Evolutionary conservation across 1,284 basidiomycete genomes (phyloP).

Genomic region (Fistulina hepatica): DNA sequence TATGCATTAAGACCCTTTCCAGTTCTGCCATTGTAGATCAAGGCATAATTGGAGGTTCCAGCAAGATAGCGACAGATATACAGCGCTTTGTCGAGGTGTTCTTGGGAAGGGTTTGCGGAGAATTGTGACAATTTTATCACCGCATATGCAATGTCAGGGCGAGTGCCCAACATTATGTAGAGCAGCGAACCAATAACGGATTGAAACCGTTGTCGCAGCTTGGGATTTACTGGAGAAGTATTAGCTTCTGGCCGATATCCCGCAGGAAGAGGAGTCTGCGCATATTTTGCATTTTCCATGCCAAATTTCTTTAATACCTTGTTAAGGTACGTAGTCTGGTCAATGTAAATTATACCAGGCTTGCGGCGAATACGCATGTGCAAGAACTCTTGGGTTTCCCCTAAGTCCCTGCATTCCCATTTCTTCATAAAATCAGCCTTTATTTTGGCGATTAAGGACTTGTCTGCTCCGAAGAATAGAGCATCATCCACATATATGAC

Average conservation of each 20-base stretch:
- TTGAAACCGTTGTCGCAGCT: slow-evolving; percentile 4
- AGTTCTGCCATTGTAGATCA: slow-evolving; percentile 16
- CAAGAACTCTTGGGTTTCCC: slow-evolving; percentile 1
- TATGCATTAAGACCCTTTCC: slow-evolving; percentile 11
- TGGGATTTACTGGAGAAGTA: slow-evolving; percentile 1
- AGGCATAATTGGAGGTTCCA: slow-evolving; percentile 8
- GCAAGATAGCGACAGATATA: slow-evolving; percentile 18
- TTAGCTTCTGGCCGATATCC: slow-evolving; percentile 5
- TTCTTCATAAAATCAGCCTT: slow-evolving; percentile 3
- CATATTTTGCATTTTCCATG: slow-evolving; percentile 4
- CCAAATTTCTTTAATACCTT: slow-evolving; percentile 7
- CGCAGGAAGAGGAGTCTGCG: slow-evolving; percentile 8
- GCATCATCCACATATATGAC: not conserved
- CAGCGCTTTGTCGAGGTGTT: slow-evolving; percentile 16
- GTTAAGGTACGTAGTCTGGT: slow-evolving; percentile 8
- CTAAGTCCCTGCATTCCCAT: too few relatives aligned
- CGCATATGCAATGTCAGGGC: slow-evolving; percentile 23
- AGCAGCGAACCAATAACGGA: slow-evolving; percentile 20
- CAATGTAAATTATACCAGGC: not conserved
- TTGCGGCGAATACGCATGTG: not conserved
- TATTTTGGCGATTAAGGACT: too few relatives aligned
- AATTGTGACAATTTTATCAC: slow-evolving; percentile 17
- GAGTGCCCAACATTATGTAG: slow-evolving; percentile 23
- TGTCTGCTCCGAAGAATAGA: too few relatives aligned
- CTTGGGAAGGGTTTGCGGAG: slow-evolving; percentile 15